Percentiles rank a stretch among this genome's conserved stretches.
Evolutionary conservation across 192 early-diverging fungal species (phyloP).

Genomic region (Linnemannia elongata): DNA sequence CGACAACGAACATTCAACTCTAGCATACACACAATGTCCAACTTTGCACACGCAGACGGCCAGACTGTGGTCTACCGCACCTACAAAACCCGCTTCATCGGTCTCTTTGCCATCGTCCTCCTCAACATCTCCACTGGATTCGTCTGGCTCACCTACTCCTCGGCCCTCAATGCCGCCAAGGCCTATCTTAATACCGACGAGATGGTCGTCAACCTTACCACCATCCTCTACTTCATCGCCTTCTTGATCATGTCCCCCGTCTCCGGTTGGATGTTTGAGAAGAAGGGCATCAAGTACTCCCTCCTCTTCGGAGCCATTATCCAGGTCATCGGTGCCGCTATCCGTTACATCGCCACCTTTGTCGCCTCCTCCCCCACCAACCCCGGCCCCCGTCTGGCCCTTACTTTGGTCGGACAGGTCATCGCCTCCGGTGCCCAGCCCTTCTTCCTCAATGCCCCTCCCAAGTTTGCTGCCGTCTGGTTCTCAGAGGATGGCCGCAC

Average conservation of each 20-base stretch:
- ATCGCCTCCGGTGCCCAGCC: conserved; percentile 65
- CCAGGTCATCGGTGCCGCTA: conserved; percentile 61
- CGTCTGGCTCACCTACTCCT: conserved; percentile 65
- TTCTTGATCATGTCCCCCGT: conserved; percentile 61
- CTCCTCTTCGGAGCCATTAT: conserved; percentile 61
- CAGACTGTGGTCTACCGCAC: conserved; percentile 37
- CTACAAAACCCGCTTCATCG: conserved; percentile 61
- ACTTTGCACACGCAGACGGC: not conserved
- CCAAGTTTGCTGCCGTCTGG: conserved; percentile 70
- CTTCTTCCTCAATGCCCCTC: conserved; percentile 68
- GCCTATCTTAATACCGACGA: conserved; percentile 52
- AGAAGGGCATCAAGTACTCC: conserved; percentile 54
- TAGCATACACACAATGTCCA: not conserved
- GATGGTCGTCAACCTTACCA: conserved; percentile 59
- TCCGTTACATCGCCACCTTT: conserved; percentile 62
- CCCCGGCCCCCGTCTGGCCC: conserved; percentile 51
- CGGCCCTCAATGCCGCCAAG: conserved; percentile 54
- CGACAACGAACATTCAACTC: not conserved
- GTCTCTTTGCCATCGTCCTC: conserved; percentile 60
- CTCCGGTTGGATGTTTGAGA: conserved; percentile 61
- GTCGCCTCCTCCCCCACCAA: conserved; percentile 36
- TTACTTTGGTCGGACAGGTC: conserved; percentile 65
- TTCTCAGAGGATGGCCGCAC: conserved; percentile 64
- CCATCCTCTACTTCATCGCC: conserved; percentile 59
- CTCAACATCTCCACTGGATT: conserved; percentile 63